Conservation (phyloP, 2,329 filamentous ascomycete species). For the Botryosphaeria dothidea region DNA sequence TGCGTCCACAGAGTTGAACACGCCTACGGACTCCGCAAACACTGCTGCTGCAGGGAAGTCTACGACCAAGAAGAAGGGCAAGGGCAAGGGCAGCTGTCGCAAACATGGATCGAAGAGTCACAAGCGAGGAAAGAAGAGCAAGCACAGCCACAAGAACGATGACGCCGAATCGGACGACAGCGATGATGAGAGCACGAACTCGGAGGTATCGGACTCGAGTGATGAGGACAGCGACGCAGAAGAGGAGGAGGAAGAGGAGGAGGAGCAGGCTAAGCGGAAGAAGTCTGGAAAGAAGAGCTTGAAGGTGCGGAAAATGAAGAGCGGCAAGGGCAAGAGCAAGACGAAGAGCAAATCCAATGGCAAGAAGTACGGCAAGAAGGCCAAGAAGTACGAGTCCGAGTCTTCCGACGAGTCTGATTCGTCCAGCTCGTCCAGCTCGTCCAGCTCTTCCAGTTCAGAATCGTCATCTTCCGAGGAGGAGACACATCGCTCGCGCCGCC, state of each 20-base stretch:
- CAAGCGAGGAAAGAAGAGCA: conserved; percentile 19
- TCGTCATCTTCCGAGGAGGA: conserved; percentile 17
- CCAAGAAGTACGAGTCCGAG: conserved; percentile 28
- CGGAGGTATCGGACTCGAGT: conserved; percentile 25
- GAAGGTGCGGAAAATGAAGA: conserved; percentile 39
- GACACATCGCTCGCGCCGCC: conserved; percentile 14
- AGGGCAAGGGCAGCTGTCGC: conserved; percentile 8
- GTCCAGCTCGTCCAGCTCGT: conserved; percentile 26
- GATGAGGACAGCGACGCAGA: conserved; percentile 18
- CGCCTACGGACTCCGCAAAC: conserved; percentile 3
- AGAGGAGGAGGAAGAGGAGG: too few relatives aligned
- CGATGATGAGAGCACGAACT: conserved; percentile 26
- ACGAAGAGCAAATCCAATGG: neutral
- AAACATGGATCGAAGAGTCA: neutral
- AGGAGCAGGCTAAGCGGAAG: conserved; percentile 16
- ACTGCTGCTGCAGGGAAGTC: conserved; percentile 22
- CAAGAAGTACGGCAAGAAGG: conserved; percentile 28
- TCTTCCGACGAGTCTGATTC: conserved; percentile 27
- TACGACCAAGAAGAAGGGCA: conserved; percentile 18
- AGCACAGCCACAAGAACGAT: conserved; percentile 16
- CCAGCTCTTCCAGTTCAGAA: conserved; percentile 15
- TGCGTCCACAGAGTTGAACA: neutral
- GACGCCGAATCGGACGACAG: conserved; percentile 25
- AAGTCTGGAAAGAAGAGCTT: conserved; percentile 23
- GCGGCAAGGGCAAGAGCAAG: conserved; percentile 19